Evolutionary conservation across 2,329 filamentous ascomycete species (phyloP), one percentile per base, ranked within the genome.

Genomic region (Fusarium camptoceras): DNA sequence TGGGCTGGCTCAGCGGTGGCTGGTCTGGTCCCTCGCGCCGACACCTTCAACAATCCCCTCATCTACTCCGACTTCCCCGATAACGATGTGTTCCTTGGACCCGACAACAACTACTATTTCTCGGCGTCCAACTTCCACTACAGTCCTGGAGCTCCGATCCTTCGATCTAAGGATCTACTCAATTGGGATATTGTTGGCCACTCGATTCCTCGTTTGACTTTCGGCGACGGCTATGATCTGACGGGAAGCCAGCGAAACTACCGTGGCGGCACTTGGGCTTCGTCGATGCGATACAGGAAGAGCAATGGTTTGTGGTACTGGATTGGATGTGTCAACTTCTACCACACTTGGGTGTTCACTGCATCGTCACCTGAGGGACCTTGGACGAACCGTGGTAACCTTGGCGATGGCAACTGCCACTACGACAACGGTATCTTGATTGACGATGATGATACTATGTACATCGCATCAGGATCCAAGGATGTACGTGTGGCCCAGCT

Each of bases 361-460:
- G 81, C 86, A 0, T 51, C 76, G 6, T 75, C 76, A 12, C 78
- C 78, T 7, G 77, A 78, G 2, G 83, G 82, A 0, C 82, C 83
- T 0, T 87, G 84, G 84, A 79, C 65, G 14, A 77, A 81, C 47
- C 66, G 72, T 39, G 78, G 76, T 3, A 80, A 74, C 11, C 76
- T 82, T 18, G 78, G 76, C 1, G 80, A 74, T 2, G 46, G 44
- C 4, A 66, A 54, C 18, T 89, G 87, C 75, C 88, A 86, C 70
- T 89, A 89, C 68, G 87, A 89, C 73, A 82, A 79, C 20, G 86
- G 88, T 0, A 75, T 89, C 1, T 74, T 89, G n/a, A 82, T 89
- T 34, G 87, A 89, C 51, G 85, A 87, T 25, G 82, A 89, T 31
- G 87, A 88, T 59, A 85, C 82, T 1, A 86, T 89, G 81, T 89